Evolutionary conservation across 371 early-diverging fungal genomes (phyloP), one percentile per base, ranked within the genome.

Genomic region (Syncephalastrum sp.): DNA sequence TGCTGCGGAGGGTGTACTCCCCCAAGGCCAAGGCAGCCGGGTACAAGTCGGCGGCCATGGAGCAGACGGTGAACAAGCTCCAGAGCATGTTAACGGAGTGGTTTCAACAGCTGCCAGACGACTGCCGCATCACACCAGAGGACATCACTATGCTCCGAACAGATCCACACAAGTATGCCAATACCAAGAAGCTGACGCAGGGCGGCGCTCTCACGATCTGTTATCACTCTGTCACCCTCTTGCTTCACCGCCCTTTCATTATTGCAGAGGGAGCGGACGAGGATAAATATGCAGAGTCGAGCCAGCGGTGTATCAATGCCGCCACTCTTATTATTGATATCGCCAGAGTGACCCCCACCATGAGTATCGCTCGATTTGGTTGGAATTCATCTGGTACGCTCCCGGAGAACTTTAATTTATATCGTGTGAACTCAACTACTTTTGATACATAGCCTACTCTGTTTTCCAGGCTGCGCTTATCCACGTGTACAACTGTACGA

Each of bases 191-290:
- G 42, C 19, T 57, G 17, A 54, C 50, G 5, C 57, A 49, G 48
- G 65, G 68, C 24, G 82, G 84, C 27, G 79, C 81, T 15, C 52
- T 86, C 15, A 78, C 77, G 25, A 65, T 72, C 5, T 74, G 78
- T 27, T 72, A 72, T 57, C 61, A 78, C 41, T 60, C 63, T 7
- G 65, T 78, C 1, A 55, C 60, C 4, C 75, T 86, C 19, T 59
- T 86, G 23, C 59, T 86, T 10, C 78, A 83, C 53, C 71, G 84
- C 14, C 83, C 81, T 1, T 83, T 71, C 44, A 57, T 79, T 23
- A 63, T 72, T 1, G 43, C 64, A 6, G 63, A 69, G 42, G 58
- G 53, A 29, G 47, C 56, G 13, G 49, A 56, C 10, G 58, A 62
- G 15, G 81, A 76, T 45, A 77, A 70, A 0, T 60, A 67, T 16